Evolutionary conservation across 202 grass and related monocot species (phyloP), one percentile per base, ranked within the genome.

Genomic region (Brachypodium distachyon): DNA sequence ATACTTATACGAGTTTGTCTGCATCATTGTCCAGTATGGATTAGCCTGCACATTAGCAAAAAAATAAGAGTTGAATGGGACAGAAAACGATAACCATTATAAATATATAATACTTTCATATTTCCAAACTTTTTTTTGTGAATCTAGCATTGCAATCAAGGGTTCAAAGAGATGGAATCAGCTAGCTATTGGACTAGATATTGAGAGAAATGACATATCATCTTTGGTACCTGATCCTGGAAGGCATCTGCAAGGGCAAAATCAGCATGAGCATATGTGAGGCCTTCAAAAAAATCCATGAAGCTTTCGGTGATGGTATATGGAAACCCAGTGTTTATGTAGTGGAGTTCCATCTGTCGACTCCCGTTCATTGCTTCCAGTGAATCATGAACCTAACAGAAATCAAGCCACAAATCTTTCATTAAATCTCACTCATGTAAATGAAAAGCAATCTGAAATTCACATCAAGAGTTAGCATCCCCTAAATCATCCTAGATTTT

Each of bases 271-370:
- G 91, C 95, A 71, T 98, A 98, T 40, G 87, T 84, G 71, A 98
- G 91, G 51, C 91, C 91, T 78, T 98, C 95, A 74, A 98, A 98
- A 72, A 98, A 92, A 92, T 98, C 91, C 95, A 98, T 92, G 53
- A 98, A 98, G 85, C 91, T 98, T 79, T 98, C 95, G 0, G 95
- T 92, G 31, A 98, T 81, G 22, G 87, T 92, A 66, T 90, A 98
- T 18, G 95, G 89, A 81, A 90, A 98, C 81, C 91, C 95, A 23
- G 91, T 95, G 80, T 95, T 93, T 86, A 95, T 92, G 77, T 98
- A 98, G 84, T 98, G 91, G 74, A 95, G 86, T 74, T 98, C 95
- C 91, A 94, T 94, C 76, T 92, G 95, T 44, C 87, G 73, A 70
- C 75, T 79, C 28, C 69, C 74, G 70, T 80, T 92, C 95, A 94